Percentiles rank a stretch among this genome's conserved stretches.
phyloP scores from a whole-genome alignment of 1,284 basidiomycete genomes.

The Puccinia horiana region DNA sequence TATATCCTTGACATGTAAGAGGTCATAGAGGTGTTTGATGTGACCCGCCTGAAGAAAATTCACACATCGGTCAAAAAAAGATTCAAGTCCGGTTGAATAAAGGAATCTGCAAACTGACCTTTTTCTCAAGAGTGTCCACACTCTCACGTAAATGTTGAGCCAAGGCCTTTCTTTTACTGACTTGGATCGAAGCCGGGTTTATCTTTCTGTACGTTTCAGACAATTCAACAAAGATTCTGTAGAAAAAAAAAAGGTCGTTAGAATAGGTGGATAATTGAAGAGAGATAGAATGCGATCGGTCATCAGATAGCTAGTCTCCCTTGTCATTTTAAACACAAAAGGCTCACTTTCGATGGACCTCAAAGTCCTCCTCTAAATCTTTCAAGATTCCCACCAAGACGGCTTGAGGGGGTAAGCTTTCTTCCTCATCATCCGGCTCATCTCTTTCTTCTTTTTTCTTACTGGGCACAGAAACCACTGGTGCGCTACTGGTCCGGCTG shows the following conservation, averaged over 20 bases:
- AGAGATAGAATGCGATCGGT: too few species aligned
- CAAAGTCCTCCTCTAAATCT: conserved; percentile 47
- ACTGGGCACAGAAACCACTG: not conserved
- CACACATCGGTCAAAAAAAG: not conserved
- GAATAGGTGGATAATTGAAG: too few species aligned
- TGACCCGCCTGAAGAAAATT: conserved; percentile 14
- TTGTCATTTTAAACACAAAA: not conserved
- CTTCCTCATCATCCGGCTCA: conserved; percentile 13
- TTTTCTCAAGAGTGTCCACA: conserved; percentile 45
- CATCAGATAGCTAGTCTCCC: too few species aligned
- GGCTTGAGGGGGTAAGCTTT: conserved; percentile 9
- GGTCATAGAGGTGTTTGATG: conserved; percentile 28
- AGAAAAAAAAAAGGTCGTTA: too few species aligned
- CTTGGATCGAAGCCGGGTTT: conserved; percentile 28
- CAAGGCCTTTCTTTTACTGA: conserved; percentile 35
- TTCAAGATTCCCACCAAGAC: conserved; percentile 32
- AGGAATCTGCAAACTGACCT: conserved; percentile 4
- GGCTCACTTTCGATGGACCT: conserved; percentile 45
- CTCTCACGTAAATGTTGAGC: conserved; percentile 45
- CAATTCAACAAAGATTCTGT: conserved; percentile 45
- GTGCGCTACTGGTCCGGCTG: conserved; percentile 18
- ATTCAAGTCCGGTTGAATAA: too few species aligned
- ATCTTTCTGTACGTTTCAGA: conserved; percentile 39
- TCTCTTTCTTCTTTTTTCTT: conserved; percentile 14
- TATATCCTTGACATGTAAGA: conserved; percentile 30